Evolutionary conservation across 164 flowering plant genomes (phyloP).

Genomic region (Cinnamomum micranthum): DNA sequence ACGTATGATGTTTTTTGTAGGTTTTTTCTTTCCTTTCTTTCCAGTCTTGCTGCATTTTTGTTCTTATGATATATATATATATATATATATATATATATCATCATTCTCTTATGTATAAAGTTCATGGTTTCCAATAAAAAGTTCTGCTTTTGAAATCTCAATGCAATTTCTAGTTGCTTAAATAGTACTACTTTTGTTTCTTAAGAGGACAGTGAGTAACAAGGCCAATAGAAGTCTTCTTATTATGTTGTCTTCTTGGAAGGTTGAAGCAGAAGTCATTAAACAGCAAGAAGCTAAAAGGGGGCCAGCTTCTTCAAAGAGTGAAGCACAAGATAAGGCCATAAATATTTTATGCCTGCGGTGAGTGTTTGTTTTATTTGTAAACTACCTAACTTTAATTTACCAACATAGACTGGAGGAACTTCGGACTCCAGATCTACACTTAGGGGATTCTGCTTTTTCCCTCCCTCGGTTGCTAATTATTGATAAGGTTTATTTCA

Average conservation of each 20-base stretch:
- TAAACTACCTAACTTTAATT: background rate
- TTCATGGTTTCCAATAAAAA: background rate
- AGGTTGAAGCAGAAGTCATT: slow-evolving; percentile 78
- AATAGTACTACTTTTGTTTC: background rate
- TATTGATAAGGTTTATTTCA: too few relatives aligned
- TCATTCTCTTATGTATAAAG: background rate
- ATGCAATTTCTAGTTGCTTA: too few relatives aligned
- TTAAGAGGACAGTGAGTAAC: slow-evolving; percentile 3
- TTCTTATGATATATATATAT: background rate
- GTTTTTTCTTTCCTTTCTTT: background rate
- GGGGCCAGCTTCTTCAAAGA: slow-evolving; percentile 59
- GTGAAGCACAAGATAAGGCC: slow-evolving; percentile 88
- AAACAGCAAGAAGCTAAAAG: slow-evolving; percentile 61
- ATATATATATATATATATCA: background rate
- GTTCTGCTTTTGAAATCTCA: background rate
- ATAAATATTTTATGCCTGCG: slow-evolving; percentile 69
- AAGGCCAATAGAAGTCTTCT: slow-evolving; percentile 2
- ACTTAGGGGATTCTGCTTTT: too few relatives aligned
- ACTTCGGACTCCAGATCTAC: too few relatives aligned
- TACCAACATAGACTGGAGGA: too few relatives aligned
- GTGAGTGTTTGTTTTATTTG: slow-evolving; percentile 32
- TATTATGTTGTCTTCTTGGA: slow-evolving; percentile 21
- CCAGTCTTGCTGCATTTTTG: background rate
- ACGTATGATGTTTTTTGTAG: too few relatives aligned
- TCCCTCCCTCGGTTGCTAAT: too few relatives aligned